These are phyloP conservation scores for Chenopodium quinoa DNA, from an alignment of 148 eudicot species.

Conservation along the genomic window DNA sequence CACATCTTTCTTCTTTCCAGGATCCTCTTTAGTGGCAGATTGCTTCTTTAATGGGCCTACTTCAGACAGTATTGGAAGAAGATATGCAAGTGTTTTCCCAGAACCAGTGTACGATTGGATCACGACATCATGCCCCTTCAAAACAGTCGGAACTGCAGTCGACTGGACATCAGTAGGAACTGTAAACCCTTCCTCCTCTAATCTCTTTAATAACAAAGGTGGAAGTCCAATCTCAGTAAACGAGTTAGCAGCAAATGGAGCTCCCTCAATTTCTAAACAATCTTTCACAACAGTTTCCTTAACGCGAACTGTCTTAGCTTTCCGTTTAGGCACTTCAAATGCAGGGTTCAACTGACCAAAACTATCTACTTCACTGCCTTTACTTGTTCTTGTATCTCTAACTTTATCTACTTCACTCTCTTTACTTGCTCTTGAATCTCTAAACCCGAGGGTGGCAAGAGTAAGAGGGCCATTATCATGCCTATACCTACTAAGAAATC, in stretches of 20 bases:
- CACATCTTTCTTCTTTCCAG: conserved; percentile 46
- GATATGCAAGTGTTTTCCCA: conserved; percentile 90
- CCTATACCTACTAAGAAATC: conserved; percentile 38
- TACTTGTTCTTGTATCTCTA: conserved; percentile 6
- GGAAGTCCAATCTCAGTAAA: conserved; percentile 89
- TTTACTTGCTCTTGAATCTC: conserved; percentile 31
- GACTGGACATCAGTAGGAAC: conserved; percentile 89
- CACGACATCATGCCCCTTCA: conserved; percentile 71
- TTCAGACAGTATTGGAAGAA: conserved; percentile 85
- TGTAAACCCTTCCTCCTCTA: conserved; percentile 67
- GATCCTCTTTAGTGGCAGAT: conserved; percentile 22
- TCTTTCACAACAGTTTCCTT: conserved; percentile 33
- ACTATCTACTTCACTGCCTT: conserved; percentile 32
- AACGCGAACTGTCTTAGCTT: conserved; percentile 37
- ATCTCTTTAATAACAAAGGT: conserved; percentile 63
- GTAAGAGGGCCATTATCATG: conserved; percentile 52
- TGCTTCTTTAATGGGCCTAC: conserved; percentile 61
- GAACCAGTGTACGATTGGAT: conserved; percentile 98
- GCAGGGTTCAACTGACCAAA: conserved; percentile 30
- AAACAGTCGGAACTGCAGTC: conserved; percentile 73
- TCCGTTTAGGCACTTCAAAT: conserved; percentile 41
- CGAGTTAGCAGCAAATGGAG: conserved; percentile 81
- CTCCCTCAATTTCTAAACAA: conserved; percentile 47
- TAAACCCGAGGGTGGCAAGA: conserved; percentile 61
- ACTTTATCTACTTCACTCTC: conserved; percentile 29